Base-by-base conservation (phyloP, 2,329 filamentous ascomycete species). In the Fusarium verrucosum region DNA sequence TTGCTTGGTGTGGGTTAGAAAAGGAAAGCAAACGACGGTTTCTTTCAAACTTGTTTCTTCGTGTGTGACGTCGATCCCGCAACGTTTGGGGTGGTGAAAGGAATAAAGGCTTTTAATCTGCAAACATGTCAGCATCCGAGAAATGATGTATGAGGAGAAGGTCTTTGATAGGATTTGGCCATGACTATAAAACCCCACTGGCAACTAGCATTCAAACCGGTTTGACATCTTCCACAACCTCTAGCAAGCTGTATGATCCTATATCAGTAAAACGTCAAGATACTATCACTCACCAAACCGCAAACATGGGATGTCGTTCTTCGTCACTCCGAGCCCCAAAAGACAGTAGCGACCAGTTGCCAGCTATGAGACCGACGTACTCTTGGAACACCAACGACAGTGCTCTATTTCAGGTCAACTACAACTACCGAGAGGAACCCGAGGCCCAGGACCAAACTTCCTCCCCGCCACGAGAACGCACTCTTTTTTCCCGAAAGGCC, bases 281-380 rank as follows among this genome's bases (percentile, higher is more conserved):
- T 17, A 19, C 14, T 10, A 11, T 13, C 11, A 22, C 33, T 8
- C 16, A 17, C 9, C n/a, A 3, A 1, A 17, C 9, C 6, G 4
- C 16, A n/a, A 61, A 17, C 14, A 65, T 61, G 46, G 44, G 30
- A 4, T 26, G 46, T 33, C 23, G 46, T 4, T 23, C 35, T 25
- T 58, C 55, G 9, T 16, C 6, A 2, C 17, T 36, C 23, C 28
- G 10, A 19, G 23, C 36, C 4, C 10, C 23, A 6, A 23, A 35
- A 9, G 5, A 30, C 14, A 20, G 16, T 16, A 14, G 7, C 17
- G 17, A 10, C 10, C 14, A 32, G 3, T 5, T 37, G 1, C 26
- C 42, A 19, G 55, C 45, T 1, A 20, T 26, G 7, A 46, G 23
- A 16, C 58, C 22, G 10, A 23, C 36, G 17, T 37, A 28, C 11